Base-by-base conservation (phyloP, 306 rosid species). In the Mimosa bimucronata region DNA sequence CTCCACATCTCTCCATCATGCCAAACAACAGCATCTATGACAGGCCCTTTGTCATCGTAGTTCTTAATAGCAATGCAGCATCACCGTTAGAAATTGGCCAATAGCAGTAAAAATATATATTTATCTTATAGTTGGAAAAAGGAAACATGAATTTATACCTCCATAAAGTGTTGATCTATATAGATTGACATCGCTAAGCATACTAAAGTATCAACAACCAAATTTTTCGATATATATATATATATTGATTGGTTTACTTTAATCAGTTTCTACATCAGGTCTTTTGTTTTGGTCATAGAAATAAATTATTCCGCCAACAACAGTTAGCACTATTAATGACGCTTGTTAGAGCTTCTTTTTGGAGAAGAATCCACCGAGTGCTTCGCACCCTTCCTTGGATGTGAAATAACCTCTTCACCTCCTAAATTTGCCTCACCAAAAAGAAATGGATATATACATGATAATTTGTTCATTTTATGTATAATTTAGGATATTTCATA, bases 1-100 rank as follows among this genome's bases (percentile, higher is more conserved):
- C 97, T 90, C 99, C 99, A 95, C 66, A 89, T 88, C 85, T 93
- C 98, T 83, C 98, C 99, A 82, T 91, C 97, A 74, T 93, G 94
- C 99, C 99, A 95, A 37, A 91, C 98, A 87, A 95, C 94, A 74
- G 98, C 96, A 86, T 95, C 97, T 80, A 95, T 79, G 74, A 85
- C 77, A 41, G 99, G 99, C 60, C 99, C 99, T 83, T 89, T 89
- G 82, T 95, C 99, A 70, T 93, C 92, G 57, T 91, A 95, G 88
- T 87, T 89, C 99, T 95, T 31, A 83, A 87, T 69, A 66, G 38
- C 67, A 26, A 26, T 25, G 31, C 31, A 60, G 48, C 67, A 44
- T 78, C 75, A 52, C 81, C 52, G 69, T 81, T 41, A 75, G 77
- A 70, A 50, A 18, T 61, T 57, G 69, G 44, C 78, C 84, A 65